Base-by-base conservation (phyloP, 2,329 filamentous ascomycete species). In the Colletotrichum lindemuthianum region DNA sequence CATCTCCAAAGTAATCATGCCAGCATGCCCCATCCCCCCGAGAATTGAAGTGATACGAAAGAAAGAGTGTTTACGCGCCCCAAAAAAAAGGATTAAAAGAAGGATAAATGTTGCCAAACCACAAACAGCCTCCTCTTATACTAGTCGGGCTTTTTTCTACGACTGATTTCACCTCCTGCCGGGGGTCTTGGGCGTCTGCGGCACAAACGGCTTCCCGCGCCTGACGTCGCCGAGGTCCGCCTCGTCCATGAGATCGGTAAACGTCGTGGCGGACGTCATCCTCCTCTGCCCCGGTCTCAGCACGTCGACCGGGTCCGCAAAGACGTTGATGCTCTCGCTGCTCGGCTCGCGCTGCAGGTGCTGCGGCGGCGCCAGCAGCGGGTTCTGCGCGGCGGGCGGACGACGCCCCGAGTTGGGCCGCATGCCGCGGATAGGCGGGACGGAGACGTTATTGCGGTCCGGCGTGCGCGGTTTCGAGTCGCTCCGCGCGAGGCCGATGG, bases 191-290 rank as follows among this genome's bases (percentile, higher is more conserved):
- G 63, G 63, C 15, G 63, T 65, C 15, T 51, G 47, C 36, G 80
- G 80, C 43, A 84, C 78, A 65, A 77, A 84, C 4, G 77, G 74
- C 69, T 76, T 74, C 6, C 78, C 82, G 63, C 72, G 74, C 60
- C 73, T 78, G 49, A 83, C 76, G 9, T 74, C 73, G 13, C 79
- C 77, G 24, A 84, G 72, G 16, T 79, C 77, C 2, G 81, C 82
- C 65, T 79, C 75, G 59, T 83, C 77, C 80, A 87, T 82, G 71
- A 87, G 77, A 68, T 82, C 80, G n/a, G 82, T 81, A 67, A 87
- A 85, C 0, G 82, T 84, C 1, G 85, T 85, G 70, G 40, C 54
- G 74, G 37, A 72, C 71, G 59, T 75, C 49, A 11, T 67, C 68
- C 39, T 65, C 66, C 13, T 73, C 41, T 41, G 55, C 47, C 63